Evolutionary conservation across 768 basidiomycete genomes (phyloP).

Genomic region (Kwoniella shandongensis): DNA sequence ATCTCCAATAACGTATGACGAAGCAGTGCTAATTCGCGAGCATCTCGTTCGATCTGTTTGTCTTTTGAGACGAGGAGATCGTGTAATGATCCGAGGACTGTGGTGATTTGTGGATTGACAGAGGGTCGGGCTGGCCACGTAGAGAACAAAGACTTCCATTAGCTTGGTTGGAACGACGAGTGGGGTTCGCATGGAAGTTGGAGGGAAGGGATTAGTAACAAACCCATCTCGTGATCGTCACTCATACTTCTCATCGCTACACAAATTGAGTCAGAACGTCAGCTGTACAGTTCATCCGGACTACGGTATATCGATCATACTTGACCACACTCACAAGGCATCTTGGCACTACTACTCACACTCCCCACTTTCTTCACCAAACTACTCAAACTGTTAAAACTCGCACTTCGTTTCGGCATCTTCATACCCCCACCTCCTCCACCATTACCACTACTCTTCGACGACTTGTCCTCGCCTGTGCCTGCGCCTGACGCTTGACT

Average conservation of each 20-base stretch:
- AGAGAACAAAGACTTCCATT: neutral
- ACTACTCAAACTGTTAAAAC: constrained; percentile 39
- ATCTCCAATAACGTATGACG: constrained; percentile 42
- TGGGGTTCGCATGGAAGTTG: too few species aligned
- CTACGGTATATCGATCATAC: constrained; percentile 1
- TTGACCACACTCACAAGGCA: neutral
- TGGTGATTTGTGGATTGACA: constrained; percentile 37
- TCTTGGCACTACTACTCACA: neutral
- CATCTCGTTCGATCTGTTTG: constrained; percentile 45
- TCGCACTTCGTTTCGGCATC: constrained; percentile 37
- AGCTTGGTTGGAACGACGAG: too few species aligned
- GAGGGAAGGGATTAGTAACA: neutral
- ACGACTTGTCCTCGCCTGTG: neutral
- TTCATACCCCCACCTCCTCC: constrained; percentile 15
- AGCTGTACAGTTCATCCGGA: too few species aligned
- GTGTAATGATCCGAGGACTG: constrained; percentile 37
- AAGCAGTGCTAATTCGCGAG: constrained; percentile 41
- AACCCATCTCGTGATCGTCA: constrained; percentile 16
- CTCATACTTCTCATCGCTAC: constrained; percentile 10
- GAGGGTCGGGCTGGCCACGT: constrained; percentile 5
- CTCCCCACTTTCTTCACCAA: constrained; percentile 30
- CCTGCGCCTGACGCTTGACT: constrained; percentile 8
- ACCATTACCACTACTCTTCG: constrained; percentile 2
- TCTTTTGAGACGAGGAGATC: constrained; percentile 43
- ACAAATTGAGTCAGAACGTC: neutral